Percentiles rank a stretch among this genome's conserved stretches.
Evolutionary conservation across 768 basidiomycete genomes (phyloP).

Genomic region (Lentinula lateritia): DNA sequence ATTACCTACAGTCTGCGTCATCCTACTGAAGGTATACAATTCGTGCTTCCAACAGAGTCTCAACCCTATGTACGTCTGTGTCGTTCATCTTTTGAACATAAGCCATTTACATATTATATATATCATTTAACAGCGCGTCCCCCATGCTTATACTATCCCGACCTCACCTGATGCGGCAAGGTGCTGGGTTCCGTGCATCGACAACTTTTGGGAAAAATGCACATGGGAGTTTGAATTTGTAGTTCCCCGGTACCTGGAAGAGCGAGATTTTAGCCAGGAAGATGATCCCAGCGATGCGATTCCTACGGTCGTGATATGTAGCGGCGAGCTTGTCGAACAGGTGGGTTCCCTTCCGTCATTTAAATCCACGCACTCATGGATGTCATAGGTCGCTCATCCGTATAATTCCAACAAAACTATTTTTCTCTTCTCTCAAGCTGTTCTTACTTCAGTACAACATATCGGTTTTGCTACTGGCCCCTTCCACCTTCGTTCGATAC

Average conservation of each 20-base stretch:
- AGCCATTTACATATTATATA: background rate
- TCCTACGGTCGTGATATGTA: slow-evolving; percentile 87
- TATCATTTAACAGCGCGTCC: slow-evolving; percentile 60
- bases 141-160: slow-evolving; percentile 88
- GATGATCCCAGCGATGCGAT: slow-evolving; percentile 54
- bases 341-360: slow-evolving; percentile 27
- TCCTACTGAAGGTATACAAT: slow-evolving; percentile 82
- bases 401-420: slow-evolving; percentile 92
- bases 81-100: background rate
- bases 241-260: slow-evolving; percentile 80
- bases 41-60: slow-evolving; percentile 74
- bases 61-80: slow-evolving; percentile 70
- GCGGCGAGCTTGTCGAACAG: slow-evolving; percentile 93
- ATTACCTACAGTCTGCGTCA: slow-evolving; percentile 80
- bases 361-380: background rate
- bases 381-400: slow-evolving; percentile 79
- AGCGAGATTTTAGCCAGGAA: slow-evolving; percentile 43
- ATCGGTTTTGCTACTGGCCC: slow-evolving; percentile 95
- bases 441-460: slow-evolving; percentile 91
- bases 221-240: slow-evolving; percentile 99
- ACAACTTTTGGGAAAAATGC: slow-evolving; percentile 92
- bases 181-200: slow-evolving; percentile 98
- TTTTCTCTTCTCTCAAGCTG: slow-evolving; percentile 84
- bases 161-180: slow-evolving; percentile 88
- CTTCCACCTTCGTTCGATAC: slow-evolving; percentile 73